Evolutionary conservation across 495 filamentous ascomycete genomes (phyloP), one percentile per base, ranked within the genome.

Genomic region (Tuber aestivum): DNA sequence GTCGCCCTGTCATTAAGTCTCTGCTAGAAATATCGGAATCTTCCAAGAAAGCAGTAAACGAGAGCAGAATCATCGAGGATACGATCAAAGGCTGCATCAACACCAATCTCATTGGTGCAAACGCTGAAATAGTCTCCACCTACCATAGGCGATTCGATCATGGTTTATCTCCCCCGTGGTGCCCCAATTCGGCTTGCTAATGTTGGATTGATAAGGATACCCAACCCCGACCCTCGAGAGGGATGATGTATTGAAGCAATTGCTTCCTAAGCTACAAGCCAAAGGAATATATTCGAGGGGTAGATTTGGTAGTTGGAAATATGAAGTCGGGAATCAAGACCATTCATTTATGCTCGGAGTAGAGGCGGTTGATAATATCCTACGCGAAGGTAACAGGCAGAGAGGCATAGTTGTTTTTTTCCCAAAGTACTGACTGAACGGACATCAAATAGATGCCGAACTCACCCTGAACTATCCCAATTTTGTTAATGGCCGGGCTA

Each of bases 81-180:
- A 95, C 89, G 81, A 98, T 99, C 86, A 92, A 95, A 86, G 95
- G 95, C 83, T 92, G 98, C 70, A 87, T 99, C 89, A 97, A 97
- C 89, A 98, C 95, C 41, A 90, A 94, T 70, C 97, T 99, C 92
- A 91, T 99, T 84, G 88, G 91, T 84, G 86, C 94, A 75, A 86
- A 86, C 38, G 95, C 97, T 81, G 94, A 99, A 88, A 97, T 99
- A 79, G 94, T 99, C 83, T 97, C 93, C 70, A 97, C 94, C 80
- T 99, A 99, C 88, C 93, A 97, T 89, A 94, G 95, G 86, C 90
- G 92, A 86, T 99, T 98, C 87, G 94, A 99, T 85, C 96, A 98
- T 87, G 73, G 73, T 75, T 40, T 6, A 41, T 69, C 37, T 12
- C 50, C 71, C 42, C 37, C 41, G 9, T 68, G 10, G 9, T 23